Base-by-base conservation (phyloP, 1,284 basidiomycete genomes). In the Trichosporon sp. region DNA sequence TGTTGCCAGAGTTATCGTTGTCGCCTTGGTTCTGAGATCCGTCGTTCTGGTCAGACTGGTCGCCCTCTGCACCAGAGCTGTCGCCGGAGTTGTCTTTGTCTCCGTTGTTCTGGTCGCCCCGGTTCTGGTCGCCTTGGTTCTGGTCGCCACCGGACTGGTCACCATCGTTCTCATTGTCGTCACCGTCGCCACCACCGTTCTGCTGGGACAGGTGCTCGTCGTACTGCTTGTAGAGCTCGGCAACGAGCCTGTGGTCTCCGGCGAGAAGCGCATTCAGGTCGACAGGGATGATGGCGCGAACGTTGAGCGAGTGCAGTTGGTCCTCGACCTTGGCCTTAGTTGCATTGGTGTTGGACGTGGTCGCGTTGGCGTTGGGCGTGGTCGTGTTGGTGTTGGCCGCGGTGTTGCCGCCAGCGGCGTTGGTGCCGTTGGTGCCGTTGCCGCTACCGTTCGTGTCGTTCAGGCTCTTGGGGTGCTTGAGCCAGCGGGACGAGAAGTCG, bases 191-290 rank as follows among this genome's bases (percentile, higher is more conserved):
- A 12, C 18, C n/a, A 27, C 53, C 35, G n/a, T 21, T 29, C 63
- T 56, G 25, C 25, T 29, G 31, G 11, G 47, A 23, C 47, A 51
- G 47, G 32, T 53, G n/a, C 31, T 25, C 11, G 6, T 60, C 68
- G 51, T 80, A 73, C 53, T 78, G 67, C 65, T 84, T 81, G 77
- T 93, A 93, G 8, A 95, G 84, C 31, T 86, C 75, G 3, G 91
- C 90, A 56, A 93, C 92, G 89, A 83, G 71, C 58, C 78, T 76
- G 72, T 85, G 84, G 73, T 85, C 81, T 15, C 81, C 81, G 23
- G 83, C 82, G 11, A 95, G 86, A 64, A 96, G 91, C 73, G 91
- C 90, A 78, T 95, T 95, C 64, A 98, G 84, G 80, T 91, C 90
- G 23, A 95, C 86, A 0, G 92, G 90, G 67, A 95, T 83, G 13